Percentiles rank a stretch among this genome's conserved stretches.
Conservation (phyloP, 305 asterid genomes). For the Solanum hybrid region DNA sequence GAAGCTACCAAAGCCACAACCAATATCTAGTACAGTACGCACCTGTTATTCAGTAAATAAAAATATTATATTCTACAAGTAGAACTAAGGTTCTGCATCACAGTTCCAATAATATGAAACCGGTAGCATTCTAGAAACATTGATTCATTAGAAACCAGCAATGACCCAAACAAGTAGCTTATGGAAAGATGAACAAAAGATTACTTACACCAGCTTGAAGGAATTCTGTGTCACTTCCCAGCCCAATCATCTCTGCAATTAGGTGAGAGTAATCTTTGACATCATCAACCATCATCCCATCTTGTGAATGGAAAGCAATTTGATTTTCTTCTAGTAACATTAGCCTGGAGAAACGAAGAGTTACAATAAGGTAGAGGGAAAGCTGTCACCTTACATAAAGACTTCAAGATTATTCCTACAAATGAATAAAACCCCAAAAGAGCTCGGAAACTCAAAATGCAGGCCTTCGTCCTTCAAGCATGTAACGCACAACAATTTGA, state of each 20-base stretch:
- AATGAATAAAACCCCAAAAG: neutral
- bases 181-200: neutral
- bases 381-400: neutral
- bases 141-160: neutral
- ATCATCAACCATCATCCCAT: constrained; percentile 63
- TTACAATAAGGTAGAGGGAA: neutral
- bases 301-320: constrained; percentile 85
- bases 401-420: neutral
- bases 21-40: constrained; percentile 78
- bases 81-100: neutral
- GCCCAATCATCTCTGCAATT: constrained; percentile 89
- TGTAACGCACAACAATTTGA: neutral
- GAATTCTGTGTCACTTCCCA: constrained; percentile 74
- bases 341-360: constrained; percentile 38
- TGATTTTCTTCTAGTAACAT: constrained; percentile 97
- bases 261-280: constrained; percentile 85
- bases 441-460: neutral
- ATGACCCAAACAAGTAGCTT: neutral
- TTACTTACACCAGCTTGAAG: constrained; percentile 79
- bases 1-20: constrained; percentile 97
- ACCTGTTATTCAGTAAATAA: constrained; percentile 44
- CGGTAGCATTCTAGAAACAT: neutral
- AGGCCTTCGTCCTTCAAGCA: neutral
- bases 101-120: neutral
- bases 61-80: neutral